Evolutionary conservation across 805 yeast genomes (phyloP).

Genomic region (Candida tibetensis): DNA sequence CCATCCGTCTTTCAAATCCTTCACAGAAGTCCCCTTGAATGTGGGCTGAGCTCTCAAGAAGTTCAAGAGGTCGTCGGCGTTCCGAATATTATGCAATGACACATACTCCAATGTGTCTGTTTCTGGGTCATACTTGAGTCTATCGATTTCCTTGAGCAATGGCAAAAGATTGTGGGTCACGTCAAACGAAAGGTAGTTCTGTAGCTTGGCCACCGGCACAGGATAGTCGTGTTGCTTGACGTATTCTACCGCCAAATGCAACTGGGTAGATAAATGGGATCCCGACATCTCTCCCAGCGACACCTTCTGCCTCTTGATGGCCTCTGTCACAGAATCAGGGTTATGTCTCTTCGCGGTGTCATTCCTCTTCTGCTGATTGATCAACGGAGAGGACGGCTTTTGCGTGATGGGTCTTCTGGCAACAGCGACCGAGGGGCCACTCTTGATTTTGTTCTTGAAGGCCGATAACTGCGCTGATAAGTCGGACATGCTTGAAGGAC

Average conservation of each 20-base stretch:
- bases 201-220: constrained; percentile 61
- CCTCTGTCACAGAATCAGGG: constrained; percentile 29
- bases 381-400: constrained; percentile 13
- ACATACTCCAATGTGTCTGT: constrained; percentile 76
- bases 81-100: constrained; percentile 82
- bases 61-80: constrained; percentile 71
- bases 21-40: constrained; percentile 82
- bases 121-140: constrained; percentile 65
- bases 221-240: constrained; percentile 73
- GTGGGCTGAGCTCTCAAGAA: constrained; percentile 78
- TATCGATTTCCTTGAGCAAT: constrained; percentile 68
- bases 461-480: constrained; percentile 45
- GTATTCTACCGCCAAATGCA: constrained; percentile 88
- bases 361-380: background rate
- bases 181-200: constrained; percentile 61
- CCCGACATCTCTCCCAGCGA: constrained; percentile 33
- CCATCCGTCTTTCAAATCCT: constrained; percentile 90
- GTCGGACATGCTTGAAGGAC: constrained; percentile 23
- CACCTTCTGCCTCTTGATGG: constrained; percentile 34
- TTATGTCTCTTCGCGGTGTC: constrained; percentile 15
- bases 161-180: constrained; percentile 65
- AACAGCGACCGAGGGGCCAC: constrained; percentile 42
- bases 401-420: constrained; percentile 25
- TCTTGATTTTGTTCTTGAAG: constrained; percentile 43
- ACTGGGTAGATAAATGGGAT: constrained; percentile 77